Conservation (phyloP, 768 basidiomycete species). For the Tulasnella sp. region DNA sequence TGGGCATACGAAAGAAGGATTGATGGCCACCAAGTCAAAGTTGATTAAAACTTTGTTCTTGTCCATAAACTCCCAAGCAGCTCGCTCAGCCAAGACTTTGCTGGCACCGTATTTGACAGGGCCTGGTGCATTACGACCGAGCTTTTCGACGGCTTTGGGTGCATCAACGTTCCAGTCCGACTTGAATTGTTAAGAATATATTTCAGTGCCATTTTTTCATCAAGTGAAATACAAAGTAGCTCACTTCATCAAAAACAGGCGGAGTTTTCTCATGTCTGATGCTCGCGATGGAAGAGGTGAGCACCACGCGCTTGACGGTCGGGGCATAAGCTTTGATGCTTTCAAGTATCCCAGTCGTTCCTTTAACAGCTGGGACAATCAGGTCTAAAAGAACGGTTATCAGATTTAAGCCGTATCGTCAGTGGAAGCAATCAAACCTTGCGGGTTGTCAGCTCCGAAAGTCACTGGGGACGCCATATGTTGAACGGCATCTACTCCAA, state of each 20-base stretch:
- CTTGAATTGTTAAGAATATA: not conserved
- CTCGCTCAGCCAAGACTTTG: slow-evolving; percentile 31
- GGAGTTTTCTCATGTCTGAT: slow-evolving; percentile 23
- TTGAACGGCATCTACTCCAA: slow-evolving; percentile 34
- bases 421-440: not conserved
- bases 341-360: slow-evolving; percentile 32
- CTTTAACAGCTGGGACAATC: slow-evolving; percentile 34
- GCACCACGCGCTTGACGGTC: slow-evolving; percentile 31
- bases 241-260: slow-evolving; percentile 7
- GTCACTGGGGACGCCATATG: slow-evolving; percentile 31
- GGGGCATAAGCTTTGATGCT: slow-evolving; percentile 27
- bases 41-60: slow-evolving; percentile 21
- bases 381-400: slow-evolving; percentile 24
- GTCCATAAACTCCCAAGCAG: slow-evolving; percentile 29
- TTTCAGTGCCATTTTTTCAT: not conserved
- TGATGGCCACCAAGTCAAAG: slow-evolving; percentile 25
- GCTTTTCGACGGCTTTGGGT: not conserved
- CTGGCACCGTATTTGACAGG: slow-evolving; percentile 25
- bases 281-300: slow-evolving; percentile 33
- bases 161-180: not conserved
- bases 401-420: not conserved
- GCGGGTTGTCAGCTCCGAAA: slow-evolving; percentile 24
- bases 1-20: slow-evolving; percentile 10
- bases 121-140: not conserved
- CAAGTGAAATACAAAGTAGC: not conserved